Percentiles rank a stretch among this genome's conserved stretches.
These are phyloP conservation scores for Knufia fluminis DNA, from an alignment of 2,329 filamentous ascomycete species.

Conservation along the genomic window DNA sequence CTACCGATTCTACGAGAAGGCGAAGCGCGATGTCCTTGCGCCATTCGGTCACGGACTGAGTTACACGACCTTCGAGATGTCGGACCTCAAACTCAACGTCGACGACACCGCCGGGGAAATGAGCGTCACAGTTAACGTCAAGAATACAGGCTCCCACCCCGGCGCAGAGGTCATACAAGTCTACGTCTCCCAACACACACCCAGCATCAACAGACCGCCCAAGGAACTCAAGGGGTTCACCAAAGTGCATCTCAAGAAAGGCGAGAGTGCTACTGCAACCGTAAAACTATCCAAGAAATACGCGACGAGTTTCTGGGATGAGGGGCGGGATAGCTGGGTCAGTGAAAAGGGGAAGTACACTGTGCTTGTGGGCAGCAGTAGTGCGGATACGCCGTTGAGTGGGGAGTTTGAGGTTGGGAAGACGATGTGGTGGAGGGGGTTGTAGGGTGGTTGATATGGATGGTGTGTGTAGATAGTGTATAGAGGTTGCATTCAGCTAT, in stretches of 20 bases:
- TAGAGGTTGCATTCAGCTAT: too few species aligned
- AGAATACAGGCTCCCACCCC: conserved; percentile 45
- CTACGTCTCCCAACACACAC: conserved; percentile 39
- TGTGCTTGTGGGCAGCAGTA: conserved; percentile 50
- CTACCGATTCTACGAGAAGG: conserved; percentile 70
- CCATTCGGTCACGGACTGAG: conserved; percentile 72
- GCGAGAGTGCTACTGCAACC: conserved; percentile 42
- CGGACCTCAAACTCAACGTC: conserved; percentile 38
- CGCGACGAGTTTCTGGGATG: conserved; percentile 61
- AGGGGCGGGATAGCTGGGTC: conserved; percentile 56
- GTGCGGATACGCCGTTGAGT: conserved; percentile 34
- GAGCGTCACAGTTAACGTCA: conserved; percentile 38
- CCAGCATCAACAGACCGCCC: conserved; percentile 45
- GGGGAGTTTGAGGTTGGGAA: conserved; percentile 49
- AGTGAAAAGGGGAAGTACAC: conserved; percentile 57
- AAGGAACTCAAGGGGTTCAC: conserved; percentile 59
- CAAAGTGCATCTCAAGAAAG: conserved; percentile 55
- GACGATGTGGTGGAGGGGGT: conserved; percentile 59
- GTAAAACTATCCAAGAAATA: conserved; percentile 51
- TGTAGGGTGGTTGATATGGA: too few species aligned
- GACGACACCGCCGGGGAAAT: conserved; percentile 41
- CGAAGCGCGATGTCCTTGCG: conserved; percentile 57
- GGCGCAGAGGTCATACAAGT: conserved; percentile 49
- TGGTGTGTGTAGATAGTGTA: too few species aligned
- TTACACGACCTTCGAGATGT: conserved; percentile 60